phyloP scores from a whole-genome alignment of 2,329 filamentous ascomycete species.

The Aotearoamyces nothofagi region DNA sequence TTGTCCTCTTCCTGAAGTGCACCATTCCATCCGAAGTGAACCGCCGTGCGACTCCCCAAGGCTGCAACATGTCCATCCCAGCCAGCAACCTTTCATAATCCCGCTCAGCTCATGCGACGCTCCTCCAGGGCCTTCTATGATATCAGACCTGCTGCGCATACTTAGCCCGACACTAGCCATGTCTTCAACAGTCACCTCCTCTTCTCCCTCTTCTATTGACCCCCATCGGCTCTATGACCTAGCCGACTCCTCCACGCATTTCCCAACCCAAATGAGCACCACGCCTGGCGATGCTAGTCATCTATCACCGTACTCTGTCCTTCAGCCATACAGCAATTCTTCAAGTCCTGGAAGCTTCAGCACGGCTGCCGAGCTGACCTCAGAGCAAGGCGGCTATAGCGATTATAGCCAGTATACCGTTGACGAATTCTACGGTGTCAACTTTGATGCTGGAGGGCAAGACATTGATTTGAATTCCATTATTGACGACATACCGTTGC shows the following conservation, averaged over 20 bases:
- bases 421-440: conserved; percentile 19
- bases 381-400: conserved; percentile 6
- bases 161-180: background rate
- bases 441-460: conserved; percentile 16
- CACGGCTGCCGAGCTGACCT: conserved; percentile 1
- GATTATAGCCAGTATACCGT: conserved; percentile 11
- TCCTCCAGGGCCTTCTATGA: background rate
- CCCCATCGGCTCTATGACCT: background rate
- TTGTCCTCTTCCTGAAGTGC: background rate
- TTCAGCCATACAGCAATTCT: conserved; percentile 1
- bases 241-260: conserved; percentile 1
- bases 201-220: background rate
- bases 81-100: background rate
- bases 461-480: conserved; percentile 11
- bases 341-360: conserved; percentile 1
- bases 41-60: too few relatives aligned
- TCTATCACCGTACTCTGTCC: conserved; percentile 1
- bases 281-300: background rate
- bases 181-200: background rate
- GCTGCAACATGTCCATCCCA: background rate
- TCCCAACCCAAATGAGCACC: background rate
- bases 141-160: too few relatives aligned
- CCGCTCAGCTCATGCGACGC: background rate
- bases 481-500: conserved; percentile 6
- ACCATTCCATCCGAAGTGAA: background rate